phyloP scores from a whole-genome alignment of 1,139 yeast species.

The Nakaseomyces bracarensis region DNA sequence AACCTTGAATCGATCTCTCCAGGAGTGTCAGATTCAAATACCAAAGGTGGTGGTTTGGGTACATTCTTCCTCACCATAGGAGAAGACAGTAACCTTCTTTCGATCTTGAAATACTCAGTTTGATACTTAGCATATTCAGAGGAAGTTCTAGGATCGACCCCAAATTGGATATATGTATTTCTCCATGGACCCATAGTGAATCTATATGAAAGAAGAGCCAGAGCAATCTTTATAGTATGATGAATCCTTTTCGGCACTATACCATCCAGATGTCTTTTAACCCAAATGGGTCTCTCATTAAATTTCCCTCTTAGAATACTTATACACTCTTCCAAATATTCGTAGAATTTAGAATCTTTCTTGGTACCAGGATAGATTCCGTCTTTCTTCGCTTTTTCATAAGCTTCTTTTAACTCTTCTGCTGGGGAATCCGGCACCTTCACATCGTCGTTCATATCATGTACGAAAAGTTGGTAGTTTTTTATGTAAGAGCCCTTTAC shows the following conservation, averaged over 20 bases:
- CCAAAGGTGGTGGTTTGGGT: conserved; percentile 31
- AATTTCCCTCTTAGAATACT: conserved; percentile 48
- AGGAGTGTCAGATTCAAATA: conserved; percentile 28
- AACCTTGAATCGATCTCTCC: conserved; percentile 38
- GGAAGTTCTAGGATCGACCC: conserved; percentile 64
- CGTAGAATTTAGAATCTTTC: conserved; percentile 33
- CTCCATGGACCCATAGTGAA: conserved; percentile 94
- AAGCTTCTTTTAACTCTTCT: conserved; percentile 34
- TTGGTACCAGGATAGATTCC: conserved; percentile 30
- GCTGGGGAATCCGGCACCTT: conserved; percentile 40
- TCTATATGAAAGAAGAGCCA: conserved; percentile 76
- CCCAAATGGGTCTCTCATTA: conserved; percentile 74
- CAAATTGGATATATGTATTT: conserved; percentile 72
- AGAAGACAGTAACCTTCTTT: conserved; percentile 24
- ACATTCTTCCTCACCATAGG: conserved; percentile 38
- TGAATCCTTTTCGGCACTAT: conserved; percentile 46
- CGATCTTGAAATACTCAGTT: conserved; percentile 63
- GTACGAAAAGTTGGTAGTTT: conserved; percentile 31
- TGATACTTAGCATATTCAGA: conserved; percentile 58
- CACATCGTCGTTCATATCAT: conserved; percentile 25
- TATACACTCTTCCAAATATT: conserved; percentile 36
- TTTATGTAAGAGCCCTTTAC: conserved; percentile 35
- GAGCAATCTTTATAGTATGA: conserved; percentile 56
- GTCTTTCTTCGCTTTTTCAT: conserved; percentile 29
- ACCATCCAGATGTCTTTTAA: conserved; percentile 63